These are phyloP conservation scores for Adansonia madagascariensis DNA, from an alignment of 441 rosid genomes.

Conservation along the genomic window DNA sequence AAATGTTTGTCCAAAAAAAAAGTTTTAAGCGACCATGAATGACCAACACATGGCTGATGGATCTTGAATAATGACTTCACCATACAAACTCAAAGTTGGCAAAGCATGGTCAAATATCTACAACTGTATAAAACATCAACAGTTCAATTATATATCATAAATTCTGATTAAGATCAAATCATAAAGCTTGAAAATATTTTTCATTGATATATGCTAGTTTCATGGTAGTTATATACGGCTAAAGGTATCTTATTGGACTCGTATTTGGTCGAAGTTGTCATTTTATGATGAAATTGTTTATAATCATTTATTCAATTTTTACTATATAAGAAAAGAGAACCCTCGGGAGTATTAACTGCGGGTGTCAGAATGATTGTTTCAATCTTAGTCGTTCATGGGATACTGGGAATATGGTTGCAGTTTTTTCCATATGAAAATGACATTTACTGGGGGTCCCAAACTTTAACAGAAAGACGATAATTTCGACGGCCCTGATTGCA, in stretches of 20 bases:
- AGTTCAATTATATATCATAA: background rate
- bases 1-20: background rate
- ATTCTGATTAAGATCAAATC: too few relatives aligned
- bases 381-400: background rate
- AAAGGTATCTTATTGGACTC: too few relatives aligned
- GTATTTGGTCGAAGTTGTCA: too few relatives aligned
- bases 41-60: too few relatives aligned
- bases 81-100: background rate
- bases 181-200: too few relatives aligned
- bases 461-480: background rate
- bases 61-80: background rate
- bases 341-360: background rate
- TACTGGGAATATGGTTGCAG: background rate
- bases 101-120: background rate
- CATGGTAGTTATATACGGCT: too few relatives aligned
- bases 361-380: background rate
- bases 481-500: constrained; percentile 26
- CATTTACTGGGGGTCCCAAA: background rate
- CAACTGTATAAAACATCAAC: background rate
- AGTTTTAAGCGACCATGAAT: too few relatives aligned
- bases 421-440: background rate
- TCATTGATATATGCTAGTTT: too few relatives aligned
- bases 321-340: background rate
- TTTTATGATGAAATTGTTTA: background rate
- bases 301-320: background rate